phyloP scores from a whole-genome alignment of 2,329 filamentous ascomycete genomes.

The Penicillium sp. region DNA sequence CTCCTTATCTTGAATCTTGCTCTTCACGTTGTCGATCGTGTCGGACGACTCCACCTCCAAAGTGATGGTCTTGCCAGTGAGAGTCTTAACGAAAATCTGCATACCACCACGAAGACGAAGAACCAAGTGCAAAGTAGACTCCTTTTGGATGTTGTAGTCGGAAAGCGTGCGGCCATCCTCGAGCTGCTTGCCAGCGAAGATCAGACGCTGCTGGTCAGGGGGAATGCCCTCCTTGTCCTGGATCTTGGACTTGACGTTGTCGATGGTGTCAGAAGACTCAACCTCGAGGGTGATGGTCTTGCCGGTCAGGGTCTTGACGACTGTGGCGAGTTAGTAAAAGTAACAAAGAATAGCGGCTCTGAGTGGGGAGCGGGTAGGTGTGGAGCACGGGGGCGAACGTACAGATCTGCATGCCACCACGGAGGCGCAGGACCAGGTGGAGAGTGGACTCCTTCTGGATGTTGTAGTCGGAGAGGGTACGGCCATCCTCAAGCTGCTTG shows the following conservation, averaged over 20 bases:
- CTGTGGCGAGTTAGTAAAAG: conserved; percentile 29
- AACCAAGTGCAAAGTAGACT: conserved; percentile 81
- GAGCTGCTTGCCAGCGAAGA: conserved; percentile 95
- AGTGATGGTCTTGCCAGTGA: conserved; percentile 88
- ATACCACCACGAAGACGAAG: conserved; percentile 83
- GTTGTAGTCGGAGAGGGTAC: conserved; percentile 58
- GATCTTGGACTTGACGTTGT: conserved; percentile 96
- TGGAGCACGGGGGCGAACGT: conserved; percentile 32
- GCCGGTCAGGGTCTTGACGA: conserved; percentile 62
- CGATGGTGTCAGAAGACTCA: conserved; percentile 80
- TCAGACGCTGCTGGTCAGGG: conserved; percentile 92
- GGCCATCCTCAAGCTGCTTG: conserved; percentile 60
- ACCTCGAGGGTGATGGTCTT: conserved; percentile 69
- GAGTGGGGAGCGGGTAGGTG: not conserved
- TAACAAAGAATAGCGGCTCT: not conserved
- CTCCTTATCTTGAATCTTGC: conserved; percentile 79
- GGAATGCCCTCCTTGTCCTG: conserved; percentile 98
- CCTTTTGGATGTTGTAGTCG: conserved; percentile 97
- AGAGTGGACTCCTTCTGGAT: conserved; percentile 67
- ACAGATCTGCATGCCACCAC: conserved; percentile 66
- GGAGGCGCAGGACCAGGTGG: conserved; percentile 73
- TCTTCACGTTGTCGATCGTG: conserved; percentile 93
- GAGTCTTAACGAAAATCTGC: conserved; percentile 60
- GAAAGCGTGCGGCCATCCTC: conserved; percentile 89
- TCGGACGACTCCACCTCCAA: conserved; percentile 86